Evolutionary conservation across 169 alveolate genomes (phyloP).

Genomic region (Plasmodium vivax): DNA sequence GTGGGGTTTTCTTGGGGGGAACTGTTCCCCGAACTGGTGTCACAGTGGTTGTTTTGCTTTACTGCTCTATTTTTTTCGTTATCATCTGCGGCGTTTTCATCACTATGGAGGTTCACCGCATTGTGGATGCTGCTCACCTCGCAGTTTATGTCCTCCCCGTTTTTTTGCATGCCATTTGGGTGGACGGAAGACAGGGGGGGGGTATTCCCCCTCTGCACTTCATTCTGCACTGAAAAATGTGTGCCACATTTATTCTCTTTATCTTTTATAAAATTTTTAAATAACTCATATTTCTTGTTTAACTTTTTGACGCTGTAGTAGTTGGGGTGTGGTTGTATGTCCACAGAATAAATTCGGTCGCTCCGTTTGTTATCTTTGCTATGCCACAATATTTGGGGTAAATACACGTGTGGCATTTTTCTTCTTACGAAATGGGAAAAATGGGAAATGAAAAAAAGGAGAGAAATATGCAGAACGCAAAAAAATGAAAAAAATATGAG

Average conservation of each 20-base stretch:
- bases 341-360: constrained; percentile 91
- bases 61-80: neutral
- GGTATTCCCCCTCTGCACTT: neutral
- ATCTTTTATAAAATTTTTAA: constrained; percentile 41
- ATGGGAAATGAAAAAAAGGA: neutral
- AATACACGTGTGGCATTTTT: constrained; percentile 88
- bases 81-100: neutral
- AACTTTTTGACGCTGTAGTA: constrained; percentile 59
- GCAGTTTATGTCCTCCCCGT: neutral
- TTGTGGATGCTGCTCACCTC: neutral
- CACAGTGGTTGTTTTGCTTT: neutral
- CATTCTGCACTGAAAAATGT: neutral
- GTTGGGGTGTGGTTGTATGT: constrained; percentile 88
- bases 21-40: neutral
- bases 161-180: constrained; percentile 3
- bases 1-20: neutral
- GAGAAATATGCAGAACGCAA: neutral
- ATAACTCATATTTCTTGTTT: constrained; percentile 57
- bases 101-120: neutral
- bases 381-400: constrained; percentile 93
- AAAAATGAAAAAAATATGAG: neutral
- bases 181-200: constrained; percentile 3
- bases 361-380: constrained; percentile 91
- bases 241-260: constrained; percentile 18
- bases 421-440: constrained; percentile 8